Evolutionary conservation across 2,329 filamentous ascomycete species (phyloP).

Genomic region (Curvularia eragrostidis): DNA sequence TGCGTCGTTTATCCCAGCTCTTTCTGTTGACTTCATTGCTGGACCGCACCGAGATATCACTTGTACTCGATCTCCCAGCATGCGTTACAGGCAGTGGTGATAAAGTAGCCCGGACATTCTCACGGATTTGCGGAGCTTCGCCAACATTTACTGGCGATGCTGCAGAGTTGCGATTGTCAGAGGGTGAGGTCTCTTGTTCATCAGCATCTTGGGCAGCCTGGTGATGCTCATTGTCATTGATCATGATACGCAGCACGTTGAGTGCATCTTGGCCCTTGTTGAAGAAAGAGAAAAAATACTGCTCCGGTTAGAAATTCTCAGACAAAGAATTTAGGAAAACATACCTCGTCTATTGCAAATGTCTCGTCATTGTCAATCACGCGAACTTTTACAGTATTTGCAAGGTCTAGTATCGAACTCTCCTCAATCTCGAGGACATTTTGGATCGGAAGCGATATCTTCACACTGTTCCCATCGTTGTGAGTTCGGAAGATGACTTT

Average conservation of each 20-base stretch:
- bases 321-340: neutral
- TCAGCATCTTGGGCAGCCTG: slow-evolving; percentile 22
- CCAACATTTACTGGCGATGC: slow-evolving; percentile 28
- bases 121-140: slow-evolving; percentile 40
- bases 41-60: slow-evolving; percentile 53
- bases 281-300: slow-evolving; percentile 98
- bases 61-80: slow-evolving; percentile 47
- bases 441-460: slow-evolving; percentile 86
- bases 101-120: slow-evolving; percentile 55
- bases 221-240: slow-evolving; percentile 66
- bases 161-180: slow-evolving; percentile 18
- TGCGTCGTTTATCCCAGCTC: slow-evolving; percentile 52
- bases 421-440: slow-evolving; percentile 94
- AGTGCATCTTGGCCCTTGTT: slow-evolving; percentile 83
- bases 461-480: slow-evolving; percentile 96
- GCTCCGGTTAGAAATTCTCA: slow-evolving; percentile 13
- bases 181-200: slow-evolving; percentile 22
- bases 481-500: slow-evolving; percentile 94
- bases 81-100: slow-evolving; percentile 49
- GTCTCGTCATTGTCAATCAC: slow-evolving; percentile 94
- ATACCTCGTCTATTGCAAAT: slow-evolving; percentile 90
- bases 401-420: slow-evolving; percentile 86
- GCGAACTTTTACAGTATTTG: slow-evolving; percentile 90
- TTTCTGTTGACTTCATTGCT: slow-evolving; percentile 45
- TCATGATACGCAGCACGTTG: slow-evolving; percentile 74